Conservation (phyloP, 176 grass and related monocot genomes). For the Poa annua region DNA sequence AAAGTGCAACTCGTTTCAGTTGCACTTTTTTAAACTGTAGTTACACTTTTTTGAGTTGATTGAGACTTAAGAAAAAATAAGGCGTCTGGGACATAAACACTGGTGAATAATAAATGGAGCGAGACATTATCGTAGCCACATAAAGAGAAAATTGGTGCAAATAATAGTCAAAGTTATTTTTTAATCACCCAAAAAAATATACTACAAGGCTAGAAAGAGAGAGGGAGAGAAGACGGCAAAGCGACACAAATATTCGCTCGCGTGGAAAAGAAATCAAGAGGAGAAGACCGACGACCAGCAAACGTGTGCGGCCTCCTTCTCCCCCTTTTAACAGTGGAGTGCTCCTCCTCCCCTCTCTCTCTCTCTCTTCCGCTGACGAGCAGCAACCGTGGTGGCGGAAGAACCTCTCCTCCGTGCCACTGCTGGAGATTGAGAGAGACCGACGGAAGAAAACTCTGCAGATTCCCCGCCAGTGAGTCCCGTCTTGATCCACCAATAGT, state of each 20-base stretch:
- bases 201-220: background rate
- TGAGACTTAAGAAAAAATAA: too few relatives aligned
- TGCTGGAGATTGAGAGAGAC: constrained; percentile 33
- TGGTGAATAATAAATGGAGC: too few relatives aligned
- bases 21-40: too few relatives aligned
- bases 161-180: background rate
- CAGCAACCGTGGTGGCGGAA: constrained; percentile 11
- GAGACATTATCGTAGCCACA: background rate
- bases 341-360: background rate
- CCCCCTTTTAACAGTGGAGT: constrained; percentile 17
- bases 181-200: background rate
- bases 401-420: constrained; percentile 15
- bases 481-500: background rate
- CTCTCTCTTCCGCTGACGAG: constrained; percentile 23
- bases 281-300: constrained; percentile 25
- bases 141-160: background rate
- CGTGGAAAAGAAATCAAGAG: constrained; percentile 34
- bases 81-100: too few relatives aligned
- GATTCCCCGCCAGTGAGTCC: constrained; percentile 31
- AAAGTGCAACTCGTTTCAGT: too few relatives aligned
- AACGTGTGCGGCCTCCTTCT: constrained; percentile 28
- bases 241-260: constrained; percentile 40
- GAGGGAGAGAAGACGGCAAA: background rate
- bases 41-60: too few relatives aligned
- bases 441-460: constrained; percentile 19